phyloP scores from a whole-genome alignment of 192 early-diverging fungal genomes.

The Globomyces pollinis-pini region DNA sequence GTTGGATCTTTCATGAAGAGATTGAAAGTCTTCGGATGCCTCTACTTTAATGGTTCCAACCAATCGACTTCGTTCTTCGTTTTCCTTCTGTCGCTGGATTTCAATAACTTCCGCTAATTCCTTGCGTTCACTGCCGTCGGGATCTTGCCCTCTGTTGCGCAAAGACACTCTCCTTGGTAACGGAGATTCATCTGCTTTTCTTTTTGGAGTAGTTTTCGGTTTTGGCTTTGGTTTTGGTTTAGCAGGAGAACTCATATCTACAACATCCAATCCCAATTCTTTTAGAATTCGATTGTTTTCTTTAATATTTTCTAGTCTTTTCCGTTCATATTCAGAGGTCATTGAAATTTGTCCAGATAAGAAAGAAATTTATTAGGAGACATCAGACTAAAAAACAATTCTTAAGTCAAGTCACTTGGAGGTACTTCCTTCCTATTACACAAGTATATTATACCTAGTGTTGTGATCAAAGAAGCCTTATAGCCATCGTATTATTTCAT shows the following conservation, averaged over 20 bases:
- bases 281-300: background rate
- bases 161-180: constrained; percentile 1
- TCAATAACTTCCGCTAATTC: background rate
- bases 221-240: background rate
- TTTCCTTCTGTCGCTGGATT: background rate
- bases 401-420: no score
- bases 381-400: no score
- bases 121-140: constrained; percentile 4
- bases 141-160: background rate
- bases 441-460: no score
- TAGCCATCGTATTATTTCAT: no score
- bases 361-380: no score
- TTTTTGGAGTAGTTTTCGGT: background rate
- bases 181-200: background rate
- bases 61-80: background rate
- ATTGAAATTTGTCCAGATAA: no score
- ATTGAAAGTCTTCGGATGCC: background rate
- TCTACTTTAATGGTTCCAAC: constrained; percentile 7
- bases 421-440: no score
- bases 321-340: constrained; percentile 7
- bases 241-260: background rate
- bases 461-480: no score
- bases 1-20: no score
- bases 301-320: constrained; percentile 12
- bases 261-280: constrained; percentile 1